These are phyloP conservation scores for Scutellaria baicalensis DNA, from an alignment of 257 asterid genomes.

Conservation along the genomic window DNA sequence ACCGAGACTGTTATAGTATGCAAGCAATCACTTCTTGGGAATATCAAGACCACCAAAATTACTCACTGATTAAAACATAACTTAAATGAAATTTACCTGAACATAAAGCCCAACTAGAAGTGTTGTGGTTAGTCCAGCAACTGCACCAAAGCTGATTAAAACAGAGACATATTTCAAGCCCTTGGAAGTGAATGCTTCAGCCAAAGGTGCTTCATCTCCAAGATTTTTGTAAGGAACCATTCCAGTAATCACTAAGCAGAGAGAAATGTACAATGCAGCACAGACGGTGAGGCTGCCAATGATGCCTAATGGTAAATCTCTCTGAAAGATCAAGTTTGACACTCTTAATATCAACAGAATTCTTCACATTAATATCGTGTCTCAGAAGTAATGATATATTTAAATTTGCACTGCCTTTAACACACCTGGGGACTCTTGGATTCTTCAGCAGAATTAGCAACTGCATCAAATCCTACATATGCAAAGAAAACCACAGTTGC, in stretches of 20 bases:
- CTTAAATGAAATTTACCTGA: slow-evolving; percentile 47
- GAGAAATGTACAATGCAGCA: slow-evolving; percentile 61
- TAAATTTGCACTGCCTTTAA: slow-evolving; percentile 6
- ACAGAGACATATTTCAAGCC: slow-evolving; percentile 78
- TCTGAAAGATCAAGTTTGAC: slow-evolving; percentile 38
- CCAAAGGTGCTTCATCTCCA: slow-evolving; percentile 92
- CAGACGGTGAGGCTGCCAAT: slow-evolving; percentile 85
- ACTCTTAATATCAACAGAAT: background rate
- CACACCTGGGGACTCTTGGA: slow-evolving; percentile 88
- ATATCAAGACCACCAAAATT: background rate
- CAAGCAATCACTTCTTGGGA: slow-evolving; percentile 17
- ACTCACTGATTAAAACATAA: background rate
- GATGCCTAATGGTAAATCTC: slow-evolving; percentile 92
- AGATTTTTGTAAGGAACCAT: slow-evolving; percentile 82
- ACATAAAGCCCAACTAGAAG: slow-evolving; percentile 97
- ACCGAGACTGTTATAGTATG: slow-evolving; percentile 58
- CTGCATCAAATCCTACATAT: slow-evolving; percentile 96
- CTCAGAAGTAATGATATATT: background rate
- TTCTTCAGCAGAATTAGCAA: slow-evolving; percentile 99
- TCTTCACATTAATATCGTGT: slow-evolving; percentile 1
- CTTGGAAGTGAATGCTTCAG: slow-evolving; percentile 75
- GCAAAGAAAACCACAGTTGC: slow-evolving; percentile 97
- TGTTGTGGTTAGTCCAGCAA: slow-evolving; percentile 92
- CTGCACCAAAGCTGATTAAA: slow-evolving; percentile 88
- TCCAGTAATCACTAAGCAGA: slow-evolving; percentile 93